phyloP scores from a whole-genome alignment of 768 basidiomycete genomes.

The Dentipellis fragilis region DNA sequence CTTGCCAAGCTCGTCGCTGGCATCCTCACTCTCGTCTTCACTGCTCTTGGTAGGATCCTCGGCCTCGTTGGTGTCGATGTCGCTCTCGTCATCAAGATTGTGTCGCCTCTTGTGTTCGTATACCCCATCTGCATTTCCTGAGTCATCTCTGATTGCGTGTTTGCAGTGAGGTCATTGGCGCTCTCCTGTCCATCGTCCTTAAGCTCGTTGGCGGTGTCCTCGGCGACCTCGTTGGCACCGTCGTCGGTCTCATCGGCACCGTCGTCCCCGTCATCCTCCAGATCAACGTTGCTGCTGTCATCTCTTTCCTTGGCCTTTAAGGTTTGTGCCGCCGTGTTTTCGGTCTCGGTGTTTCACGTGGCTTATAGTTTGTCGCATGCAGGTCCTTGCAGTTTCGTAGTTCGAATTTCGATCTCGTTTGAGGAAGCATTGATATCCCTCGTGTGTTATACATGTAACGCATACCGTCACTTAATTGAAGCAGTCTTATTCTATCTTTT shows the following conservation, averaged over 20 bases:
- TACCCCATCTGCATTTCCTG: too few relatives aligned
- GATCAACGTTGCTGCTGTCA: neutral
- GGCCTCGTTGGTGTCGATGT: neutral
- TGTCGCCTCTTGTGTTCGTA: neutral
- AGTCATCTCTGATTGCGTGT: neutral
- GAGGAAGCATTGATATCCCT: too few relatives aligned
- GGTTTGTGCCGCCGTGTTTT: neutral
- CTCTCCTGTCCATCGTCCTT: neutral
- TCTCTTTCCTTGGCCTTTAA: neutral
- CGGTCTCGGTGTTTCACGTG: neutral
- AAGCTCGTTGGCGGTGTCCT: slow-evolving; percentile 1
- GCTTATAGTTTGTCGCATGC: too few relatives aligned
- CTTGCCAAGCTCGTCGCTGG: neutral
- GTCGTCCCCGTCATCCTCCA: neutral
- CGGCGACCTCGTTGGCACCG: neutral
- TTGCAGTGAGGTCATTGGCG: neutral
- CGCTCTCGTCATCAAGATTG: neutral
- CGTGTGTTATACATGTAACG: too few relatives aligned
- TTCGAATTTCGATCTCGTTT: too few relatives aligned
- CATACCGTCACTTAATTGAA: too few relatives aligned
- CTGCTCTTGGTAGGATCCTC: neutral
- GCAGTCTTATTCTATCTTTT: too few relatives aligned
- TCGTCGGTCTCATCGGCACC: neutral
- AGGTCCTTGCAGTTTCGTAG: too few relatives aligned
- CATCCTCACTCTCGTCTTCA: neutral